Conservation (phyloP, 164 flowering plant species). For the Piper longum region DNA sequence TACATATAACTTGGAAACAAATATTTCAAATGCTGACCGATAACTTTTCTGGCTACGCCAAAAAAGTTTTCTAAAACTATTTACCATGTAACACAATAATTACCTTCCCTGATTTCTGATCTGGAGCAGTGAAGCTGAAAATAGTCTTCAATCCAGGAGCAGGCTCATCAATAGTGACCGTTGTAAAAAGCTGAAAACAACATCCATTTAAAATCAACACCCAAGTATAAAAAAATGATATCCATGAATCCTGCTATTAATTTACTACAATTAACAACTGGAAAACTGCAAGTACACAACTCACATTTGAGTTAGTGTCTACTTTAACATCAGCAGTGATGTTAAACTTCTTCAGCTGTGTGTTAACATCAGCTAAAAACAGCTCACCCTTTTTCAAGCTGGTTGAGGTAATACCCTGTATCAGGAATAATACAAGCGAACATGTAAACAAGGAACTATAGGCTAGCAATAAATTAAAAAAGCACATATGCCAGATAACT, state of each 20-base stretch:
- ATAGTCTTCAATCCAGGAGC: slow-evolving; percentile 83
- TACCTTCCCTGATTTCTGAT: slow-evolving; percentile 86
- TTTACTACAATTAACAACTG: not conserved
- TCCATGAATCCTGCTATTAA: too few relatives aligned
- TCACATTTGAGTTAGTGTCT: slow-evolving; percentile 77
- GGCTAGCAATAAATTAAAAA: not conserved
- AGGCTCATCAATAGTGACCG: slow-evolving; percentile 61
- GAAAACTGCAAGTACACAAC: slow-evolving; percentile 3
- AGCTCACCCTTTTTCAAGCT: slow-evolving; percentile 79
- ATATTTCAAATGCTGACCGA: too few relatives aligned
- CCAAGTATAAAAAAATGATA: not conserved
- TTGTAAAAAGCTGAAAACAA: slow-evolving; percentile 40
- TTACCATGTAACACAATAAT: not conserved
- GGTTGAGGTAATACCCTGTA: slow-evolving; percentile 65
- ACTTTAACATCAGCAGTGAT: slow-evolving; percentile 90
- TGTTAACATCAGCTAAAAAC: slow-evolving; percentile 67
- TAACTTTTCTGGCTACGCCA: too few relatives aligned
- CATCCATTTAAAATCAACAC: not conserved
- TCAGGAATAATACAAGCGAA: not conserved
- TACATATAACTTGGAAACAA: too few relatives aligned
- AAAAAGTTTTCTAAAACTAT: too few relatives aligned
- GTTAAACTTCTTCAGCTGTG: slow-evolving; percentile 75
- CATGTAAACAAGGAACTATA: not conserved
- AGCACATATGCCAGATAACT: not conserved
- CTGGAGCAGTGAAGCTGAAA: slow-evolving; percentile 55